These are phyloP conservation scores for Ilyonectria destructans DNA, from an alignment of 2,329 filamentous ascomycete species.

Conservation along the genomic window DNA sequence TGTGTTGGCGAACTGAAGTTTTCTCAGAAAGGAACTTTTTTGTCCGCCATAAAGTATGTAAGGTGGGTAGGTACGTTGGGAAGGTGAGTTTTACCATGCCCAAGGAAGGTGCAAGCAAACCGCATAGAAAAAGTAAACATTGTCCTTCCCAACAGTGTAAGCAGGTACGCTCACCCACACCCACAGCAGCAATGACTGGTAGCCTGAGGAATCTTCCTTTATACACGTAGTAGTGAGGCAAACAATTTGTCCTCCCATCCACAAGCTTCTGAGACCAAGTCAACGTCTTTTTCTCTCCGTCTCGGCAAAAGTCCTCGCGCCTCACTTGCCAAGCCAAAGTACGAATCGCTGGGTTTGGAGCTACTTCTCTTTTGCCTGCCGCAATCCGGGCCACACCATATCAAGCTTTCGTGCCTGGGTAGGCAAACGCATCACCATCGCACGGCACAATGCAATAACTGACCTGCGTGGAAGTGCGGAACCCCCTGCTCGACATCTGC, in stretches of 20 bases:
- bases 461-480: slow-evolving; percentile 9
- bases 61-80: not conserved
- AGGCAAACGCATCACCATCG: not conserved
- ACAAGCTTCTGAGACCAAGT: not conserved
- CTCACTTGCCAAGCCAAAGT: not conserved
- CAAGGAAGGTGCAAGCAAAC: not conserved
- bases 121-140: not conserved
- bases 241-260: not conserved
- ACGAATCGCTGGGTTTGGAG: not conserved
- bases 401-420: slow-evolving; percentile 20
- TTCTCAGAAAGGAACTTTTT: not conserved
- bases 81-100: not conserved
- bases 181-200: not conserved
- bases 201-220: not conserved
- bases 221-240: not conserved
- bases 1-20: not conserved
- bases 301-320: not conserved
- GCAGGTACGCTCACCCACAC: not conserved
- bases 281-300: not conserved
- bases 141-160: not conserved
- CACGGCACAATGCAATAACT: not conserved
- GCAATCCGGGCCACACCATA: slow-evolving; percentile 2
- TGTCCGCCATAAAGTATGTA: no score
- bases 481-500: slow-evolving; percentile 2
- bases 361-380: not conserved